Base-by-base conservation (phyloP, 768 basidiomycete species). In the Amanita thiersii region DNA sequence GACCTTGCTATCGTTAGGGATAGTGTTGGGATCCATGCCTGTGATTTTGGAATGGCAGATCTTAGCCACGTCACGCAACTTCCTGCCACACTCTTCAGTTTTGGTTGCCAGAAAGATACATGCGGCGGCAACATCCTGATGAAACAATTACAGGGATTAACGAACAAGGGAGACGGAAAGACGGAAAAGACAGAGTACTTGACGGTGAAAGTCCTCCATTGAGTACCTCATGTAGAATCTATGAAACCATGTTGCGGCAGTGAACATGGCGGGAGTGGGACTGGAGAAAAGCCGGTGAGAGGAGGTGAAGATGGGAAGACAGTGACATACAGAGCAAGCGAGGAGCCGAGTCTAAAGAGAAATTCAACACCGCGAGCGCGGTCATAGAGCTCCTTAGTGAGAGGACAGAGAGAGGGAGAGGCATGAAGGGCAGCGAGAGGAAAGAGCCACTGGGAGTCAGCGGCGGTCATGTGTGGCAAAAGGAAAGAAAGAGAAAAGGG, bases 71-170 rank as follows among this genome's bases (percentile, higher is more conserved):
- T 91, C 88, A n/a, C 82, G 71, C 10, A 91, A 71, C 55, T 90
- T 91, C 39, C 88, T 69, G 24, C 85, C 85, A 50, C 85, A 89
- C 60, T 91, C 88, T 57, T 91, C 88, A 1, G 86, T 90, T 59
- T 91, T 91, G n/a, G 88, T 88, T 0, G 88, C 85, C 44, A 91
- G 72, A 53, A 91, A 91, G 46, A 91, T 77, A 57, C 86, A 90
- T 3, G 88, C 72, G 9, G 85, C 87, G 20, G 89, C 87, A 30
- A 88, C 80, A 50, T 87, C 81, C 88, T 91, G 47, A 48, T 6
- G 42, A 37, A 45, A 26, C 20, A n/a, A n/a, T n/a, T n/a, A n/a
- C n/a, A n/a, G 36, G 39, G 36, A 47, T 42, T 20, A 48, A 25
- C 45, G 30, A 40, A 40, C 37, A 26, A 47, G 44, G 48, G 34